Evolutionary conservation across 495 filamentous ascomycete genomes (phyloP).

Genomic region (Tuber brumale): DNA sequence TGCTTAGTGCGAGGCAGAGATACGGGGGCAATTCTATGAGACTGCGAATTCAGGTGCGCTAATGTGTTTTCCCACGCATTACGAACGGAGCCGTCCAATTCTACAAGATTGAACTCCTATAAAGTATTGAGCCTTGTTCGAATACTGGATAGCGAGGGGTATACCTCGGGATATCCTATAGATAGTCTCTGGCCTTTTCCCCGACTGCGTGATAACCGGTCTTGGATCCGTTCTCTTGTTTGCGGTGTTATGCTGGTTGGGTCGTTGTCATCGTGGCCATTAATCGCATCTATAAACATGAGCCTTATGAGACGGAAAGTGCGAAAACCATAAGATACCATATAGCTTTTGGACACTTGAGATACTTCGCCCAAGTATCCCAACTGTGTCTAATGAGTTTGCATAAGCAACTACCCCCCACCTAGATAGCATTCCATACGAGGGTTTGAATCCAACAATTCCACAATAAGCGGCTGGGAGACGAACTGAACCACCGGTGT

Average conservation of each 20-base stretch:
- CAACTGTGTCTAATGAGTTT: slow-evolving; percentile 91
- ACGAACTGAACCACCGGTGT: slow-evolving; percentile 89
- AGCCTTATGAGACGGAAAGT: slow-evolving; percentile 4
- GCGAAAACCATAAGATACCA: slow-evolving; percentile 41
- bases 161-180: slow-evolving; percentile 41
- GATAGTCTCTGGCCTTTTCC: background rate
- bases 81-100: slow-evolving; percentile 63
- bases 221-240: slow-evolving; percentile 46
- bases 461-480: slow-evolving; percentile 89
- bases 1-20: slow-evolving; percentile 78
- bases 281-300: slow-evolving; percentile 41
- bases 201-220: background rate
- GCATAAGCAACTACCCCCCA: slow-evolving; percentile 93
- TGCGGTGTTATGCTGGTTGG: slow-evolving; percentile 61
- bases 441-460: slow-evolving; percentile 85
- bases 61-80: slow-evolving; percentile 61
- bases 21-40: slow-evolving; percentile 64
- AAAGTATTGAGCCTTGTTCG: background rate
- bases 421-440: slow-evolving; percentile 73
- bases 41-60: slow-evolving; percentile 51
- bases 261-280: slow-evolving; percentile 62
- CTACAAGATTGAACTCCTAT: slow-evolving; percentile 75
- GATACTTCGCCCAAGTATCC: slow-evolving; percentile 58
- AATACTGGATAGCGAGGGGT: slow-evolving; percentile 22
- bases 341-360: slow-evolving; percentile 52